Evolutionary conservation across 371 early-diverging fungal species (phyloP).

Genomic region (Syncephalastrum contaminatum): DNA sequence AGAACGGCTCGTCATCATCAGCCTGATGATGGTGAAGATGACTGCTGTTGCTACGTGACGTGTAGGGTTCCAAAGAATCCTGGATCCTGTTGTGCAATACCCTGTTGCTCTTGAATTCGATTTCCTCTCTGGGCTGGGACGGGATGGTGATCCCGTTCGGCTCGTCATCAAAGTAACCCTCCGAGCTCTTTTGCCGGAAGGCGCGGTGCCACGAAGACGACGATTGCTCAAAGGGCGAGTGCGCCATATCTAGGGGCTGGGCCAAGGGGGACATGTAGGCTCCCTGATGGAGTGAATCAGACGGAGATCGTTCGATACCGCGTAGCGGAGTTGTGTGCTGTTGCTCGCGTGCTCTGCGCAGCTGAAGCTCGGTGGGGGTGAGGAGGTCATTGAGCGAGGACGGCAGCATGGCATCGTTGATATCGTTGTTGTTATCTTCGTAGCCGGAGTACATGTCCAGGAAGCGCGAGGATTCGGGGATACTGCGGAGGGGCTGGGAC

Average conservation of each 20-base stretch:
- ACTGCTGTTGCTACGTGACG: constrained; percentile 13
- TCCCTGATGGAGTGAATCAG: constrained; percentile 12
- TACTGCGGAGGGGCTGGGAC: constrained; percentile 15
- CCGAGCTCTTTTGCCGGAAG: not conserved
- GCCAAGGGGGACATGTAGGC: constrained; percentile 5
- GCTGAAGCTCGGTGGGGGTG: constrained; percentile 48
- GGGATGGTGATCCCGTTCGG: constrained; percentile 22
- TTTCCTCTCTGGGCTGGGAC: no score
- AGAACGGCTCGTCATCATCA: constrained; percentile 40
- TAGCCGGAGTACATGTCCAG: constrained; percentile 15
- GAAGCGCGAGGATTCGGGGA: constrained; percentile 16
- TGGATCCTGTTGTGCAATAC: no score
- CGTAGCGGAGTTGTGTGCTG: constrained; percentile 11
- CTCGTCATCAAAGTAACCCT: no score
- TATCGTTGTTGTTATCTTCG: constrained; percentile 24
- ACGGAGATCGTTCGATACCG: constrained; percentile 15
- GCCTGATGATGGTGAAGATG: constrained; percentile 35
- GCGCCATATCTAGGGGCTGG: constrained; percentile 6
- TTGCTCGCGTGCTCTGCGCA: constrained; percentile 34
- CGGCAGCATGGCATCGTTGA: constrained; percentile 48
- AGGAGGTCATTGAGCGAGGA: constrained; percentile 54
- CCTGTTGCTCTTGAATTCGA: no score
- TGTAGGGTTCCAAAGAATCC: no score
- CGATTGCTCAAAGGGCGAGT: constrained; percentile 11
- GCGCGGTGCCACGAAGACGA: constrained; percentile 2